Base-by-base conservation (phyloP, 139 green algal species). In the Chlamydomonas schloesseri region DNA sequence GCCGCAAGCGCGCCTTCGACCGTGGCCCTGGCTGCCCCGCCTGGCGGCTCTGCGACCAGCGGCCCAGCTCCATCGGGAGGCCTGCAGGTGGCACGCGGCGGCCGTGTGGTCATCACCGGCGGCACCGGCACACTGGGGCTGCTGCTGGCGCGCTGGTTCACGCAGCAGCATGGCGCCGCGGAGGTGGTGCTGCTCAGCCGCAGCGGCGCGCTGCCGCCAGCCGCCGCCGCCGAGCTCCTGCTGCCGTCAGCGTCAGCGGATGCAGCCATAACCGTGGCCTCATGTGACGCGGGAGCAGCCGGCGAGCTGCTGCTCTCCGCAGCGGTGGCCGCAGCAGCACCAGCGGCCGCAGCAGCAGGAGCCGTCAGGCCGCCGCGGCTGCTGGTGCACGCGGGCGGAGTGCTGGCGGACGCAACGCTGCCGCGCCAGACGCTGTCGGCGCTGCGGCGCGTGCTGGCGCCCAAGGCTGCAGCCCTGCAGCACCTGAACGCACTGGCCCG, bases 371-470 rank as follows among this genome's bases (percentile, higher is more conserved):
- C 88, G n/a, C 69, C 88, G 10, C 58, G 65, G n/a, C 31, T 81
- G 26, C 70, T 97, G 26, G 79, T 98, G n/a, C 95, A 97, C 86
- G 95, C 94, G 24, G 93, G 93, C 36, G 95, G 95, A 20, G 92
- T 95, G 29, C 87, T 98, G 50, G 87, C 91, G 1, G 95, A 97
- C 84, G 93, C 94, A 17, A 94, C 93, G 0, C 29, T 97, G 0
- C 23, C 53, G 3, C 94, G 95, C 42, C 94, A 96, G 84, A 95
- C 81, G 10, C 57, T 89, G 0, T 50, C 62, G 2, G 75, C 84
- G 3, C 57, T 93, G 3, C 89, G 93, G 23, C 70, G 81, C 9
- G 94, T 97, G 47, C 33, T 83, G 5, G 87, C 82, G 13, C 89
- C 91, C 60, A 95, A 95, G 86, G 42, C 88, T 34, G 62, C 57